These are phyloP conservation scores for Protomyces inouyei DNA, from an alignment of 1,139 yeast genomes.

Conservation along the genomic window DNA sequence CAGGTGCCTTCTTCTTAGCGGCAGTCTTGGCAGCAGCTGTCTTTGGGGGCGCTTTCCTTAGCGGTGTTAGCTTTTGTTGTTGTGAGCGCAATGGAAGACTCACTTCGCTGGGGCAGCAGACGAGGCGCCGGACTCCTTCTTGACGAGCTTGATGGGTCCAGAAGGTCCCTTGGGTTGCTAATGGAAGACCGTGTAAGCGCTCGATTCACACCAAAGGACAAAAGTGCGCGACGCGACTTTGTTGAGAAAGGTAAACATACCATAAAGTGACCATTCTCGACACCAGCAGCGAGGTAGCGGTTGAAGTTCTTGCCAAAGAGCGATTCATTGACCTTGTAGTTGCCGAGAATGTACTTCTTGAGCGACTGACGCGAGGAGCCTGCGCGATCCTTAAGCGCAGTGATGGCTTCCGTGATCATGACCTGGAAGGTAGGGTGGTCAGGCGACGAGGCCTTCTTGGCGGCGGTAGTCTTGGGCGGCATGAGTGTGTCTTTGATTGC, in stretches of 20 bases:
- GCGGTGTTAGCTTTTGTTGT: constrained; percentile 31
- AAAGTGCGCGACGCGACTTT: not conserved
- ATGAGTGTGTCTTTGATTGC: constrained; percentile 21
- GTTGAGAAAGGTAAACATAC: constrained; percentile 51
- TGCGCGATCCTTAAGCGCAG: constrained; percentile 24
- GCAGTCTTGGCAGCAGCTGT: constrained; percentile 36
- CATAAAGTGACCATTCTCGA: constrained; percentile 64
- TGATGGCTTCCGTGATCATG: constrained; percentile 26
- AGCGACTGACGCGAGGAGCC: constrained; percentile 59
- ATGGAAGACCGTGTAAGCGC: constrained; percentile 33
- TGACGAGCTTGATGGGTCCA: constrained; percentile 59
- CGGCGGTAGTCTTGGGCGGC: constrained; percentile 21
- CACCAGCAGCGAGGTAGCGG: constrained; percentile 74
- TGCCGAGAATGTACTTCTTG: constrained; percentile 64
- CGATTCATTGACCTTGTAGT: constrained; percentile 54
- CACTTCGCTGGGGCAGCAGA: constrained; percentile 30
- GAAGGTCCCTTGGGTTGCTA: constrained; percentile 42
- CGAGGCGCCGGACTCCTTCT: constrained; percentile 45
- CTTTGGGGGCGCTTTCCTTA: constrained; percentile 36
- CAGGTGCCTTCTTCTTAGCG: constrained; percentile 35
- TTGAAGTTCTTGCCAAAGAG: constrained; percentile 76
- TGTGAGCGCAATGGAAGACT: not conserved
- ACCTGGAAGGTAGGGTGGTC: constrained; percentile 20
- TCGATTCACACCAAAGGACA: constrained; percentile 49
- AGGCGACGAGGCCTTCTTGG: constrained; percentile 11